Percentiles rank a stretch among this genome's conserved stretches.
Evolutionary conservation across 2,329 filamentous ascomycete genomes (phyloP).

Genomic region (Alternaria panax): DNA sequence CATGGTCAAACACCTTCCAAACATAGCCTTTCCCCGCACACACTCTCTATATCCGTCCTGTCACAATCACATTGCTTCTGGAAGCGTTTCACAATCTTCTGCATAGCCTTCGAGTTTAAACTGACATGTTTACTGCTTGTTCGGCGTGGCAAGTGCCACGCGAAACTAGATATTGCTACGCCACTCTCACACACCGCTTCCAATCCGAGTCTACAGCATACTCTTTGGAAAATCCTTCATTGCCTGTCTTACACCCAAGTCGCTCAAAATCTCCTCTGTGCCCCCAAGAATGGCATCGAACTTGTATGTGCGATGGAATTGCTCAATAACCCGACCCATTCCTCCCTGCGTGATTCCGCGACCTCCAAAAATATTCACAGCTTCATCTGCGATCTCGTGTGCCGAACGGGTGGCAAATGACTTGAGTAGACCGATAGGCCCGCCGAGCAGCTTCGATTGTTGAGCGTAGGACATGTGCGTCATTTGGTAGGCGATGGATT

Average conservation of each 20-base stretch:
- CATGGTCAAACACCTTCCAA: slow-evolving; percentile 14
- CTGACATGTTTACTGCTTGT: neutral
- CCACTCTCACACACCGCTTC: slow-evolving; percentile 11
- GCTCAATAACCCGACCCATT: slow-evolving; percentile 83
- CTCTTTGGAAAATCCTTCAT: slow-evolving; percentile 86
- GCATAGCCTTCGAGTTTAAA: slow-evolving; percentile 8
- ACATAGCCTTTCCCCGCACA: slow-evolving; percentile 10
- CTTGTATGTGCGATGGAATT: slow-evolving; percentile 85
- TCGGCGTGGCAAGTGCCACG: slow-evolving; percentile 4
- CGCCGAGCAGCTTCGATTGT: slow-evolving; percentile 77
- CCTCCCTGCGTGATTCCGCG: slow-evolving; percentile 80
- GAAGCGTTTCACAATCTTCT: slow-evolving; percentile 19
- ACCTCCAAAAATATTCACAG: slow-evolving; percentile 86
- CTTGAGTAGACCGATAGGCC: slow-evolving; percentile 84
- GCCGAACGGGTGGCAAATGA: slow-evolving; percentile 77
- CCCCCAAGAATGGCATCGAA: slow-evolving; percentile 73
- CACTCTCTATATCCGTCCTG: slow-evolving; percentile 14
- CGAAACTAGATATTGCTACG: neutral
- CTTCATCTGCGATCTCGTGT: slow-evolving; percentile 83
- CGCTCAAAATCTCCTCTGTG: slow-evolving; percentile 81
- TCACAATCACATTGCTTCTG: slow-evolving; percentile 28
- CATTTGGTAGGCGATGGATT: slow-evolving; percentile 88
- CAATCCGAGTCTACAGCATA: slow-evolving; percentile 66
- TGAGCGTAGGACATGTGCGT: slow-evolving; percentile 80
- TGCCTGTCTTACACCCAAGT: slow-evolving; percentile 83